Evolutionary conservation across 2,329 filamentous ascomycete genomes (phyloP), one percentile per base, ranked within the genome.

Genomic region (Aphanocladium album): DNA sequence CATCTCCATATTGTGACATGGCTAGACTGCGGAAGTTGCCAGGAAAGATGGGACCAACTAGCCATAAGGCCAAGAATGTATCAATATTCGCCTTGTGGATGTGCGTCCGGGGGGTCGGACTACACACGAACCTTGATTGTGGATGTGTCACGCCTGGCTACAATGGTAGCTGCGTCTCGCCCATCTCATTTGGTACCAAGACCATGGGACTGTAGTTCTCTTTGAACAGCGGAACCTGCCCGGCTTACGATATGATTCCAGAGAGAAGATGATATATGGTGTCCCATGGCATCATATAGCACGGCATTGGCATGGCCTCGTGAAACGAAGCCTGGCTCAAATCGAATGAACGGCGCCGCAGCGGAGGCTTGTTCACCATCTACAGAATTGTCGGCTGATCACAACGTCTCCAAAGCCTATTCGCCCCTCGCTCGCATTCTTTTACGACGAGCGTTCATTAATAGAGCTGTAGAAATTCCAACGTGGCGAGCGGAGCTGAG

Each of bases 401-500:
- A 27, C n/a, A 51, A 43, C 23, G 12, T 12, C n/a, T 35, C 11
- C 25, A 51, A 58, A 35, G n/a, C 46, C 33, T 33, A 43, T 23
- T 33, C 11, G 46, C 35, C 35, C 23, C 23, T 51, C 23, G 8
- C 56, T 51, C 11, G 37, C 46, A 21, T 35, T 43, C 30, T 35
- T 25, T 17, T 8, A 30, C 17, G 14, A 30, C 12, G 47, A 45
- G 56, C 35, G 35, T 58, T 50, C 46, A 21, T 37, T 11, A 41
- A 23, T 16, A 21, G n/a, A 43, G 2, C 9, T 25, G 56, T 17
- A n/a, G 12, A 50, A 23, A 23, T 23, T 51, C 27, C 39, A 53
- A 59, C 39, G 57, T 27, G 39, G 49, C 49, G 47, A 52, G 57
- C 49, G 57, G 57, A 59, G 57, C 57, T 16, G 57, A 54, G 8